These are phyloP conservation scores for Bacterosira constricta DNA, from an alignment of 108 stramenopile genomes.

Conservation along the genomic window DNA sequence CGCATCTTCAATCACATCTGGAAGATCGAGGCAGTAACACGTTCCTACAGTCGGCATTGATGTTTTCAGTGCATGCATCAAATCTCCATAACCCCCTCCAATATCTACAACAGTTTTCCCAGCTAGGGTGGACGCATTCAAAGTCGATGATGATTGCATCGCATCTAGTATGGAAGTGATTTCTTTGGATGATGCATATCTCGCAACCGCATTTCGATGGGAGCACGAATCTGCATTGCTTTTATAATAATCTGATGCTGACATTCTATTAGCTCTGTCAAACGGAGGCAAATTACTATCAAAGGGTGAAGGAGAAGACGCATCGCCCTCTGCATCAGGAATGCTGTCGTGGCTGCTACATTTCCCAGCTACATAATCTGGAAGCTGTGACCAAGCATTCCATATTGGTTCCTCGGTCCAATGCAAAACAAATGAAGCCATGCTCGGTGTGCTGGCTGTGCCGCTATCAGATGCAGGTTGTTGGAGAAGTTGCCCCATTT, in stretches of 20 bases:
- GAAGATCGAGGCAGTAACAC: conserved; percentile 47
- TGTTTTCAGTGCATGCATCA: conserved; percentile 23
- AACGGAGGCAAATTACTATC: conserved; percentile 30
- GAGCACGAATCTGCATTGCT: conserved; percentile 20
- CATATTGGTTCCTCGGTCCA: conserved; percentile 42
- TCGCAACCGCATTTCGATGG: conserved; percentile 44
- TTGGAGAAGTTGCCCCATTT: conserved; percentile 32
- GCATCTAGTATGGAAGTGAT: conserved; percentile 33
- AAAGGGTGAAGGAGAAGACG: background rate
- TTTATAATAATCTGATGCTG: conserved; percentile 44
- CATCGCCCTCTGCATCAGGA: background rate
- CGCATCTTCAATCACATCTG: conserved; percentile 43
- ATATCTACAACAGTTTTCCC: conserved; percentile 43
- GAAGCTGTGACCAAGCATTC: conserved; percentile 49
- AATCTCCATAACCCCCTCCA: conserved; percentile 49
- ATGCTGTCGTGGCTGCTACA: background rate
- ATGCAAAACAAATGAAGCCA: conserved; percentile 40
- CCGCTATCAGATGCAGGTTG: background rate
- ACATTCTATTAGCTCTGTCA: conserved; percentile 40
- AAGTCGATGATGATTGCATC: conserved; percentile 11
- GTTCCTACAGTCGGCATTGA: conserved; percentile 17
- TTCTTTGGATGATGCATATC: conserved; percentile 46
- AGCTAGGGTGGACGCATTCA: conserved; percentile 24
- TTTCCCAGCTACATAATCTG: conserved; percentile 32
- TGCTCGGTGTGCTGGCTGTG: background rate